Base-by-base conservation (phyloP, 78 protist genomes). In the Parvularia atlantis region DNA sequence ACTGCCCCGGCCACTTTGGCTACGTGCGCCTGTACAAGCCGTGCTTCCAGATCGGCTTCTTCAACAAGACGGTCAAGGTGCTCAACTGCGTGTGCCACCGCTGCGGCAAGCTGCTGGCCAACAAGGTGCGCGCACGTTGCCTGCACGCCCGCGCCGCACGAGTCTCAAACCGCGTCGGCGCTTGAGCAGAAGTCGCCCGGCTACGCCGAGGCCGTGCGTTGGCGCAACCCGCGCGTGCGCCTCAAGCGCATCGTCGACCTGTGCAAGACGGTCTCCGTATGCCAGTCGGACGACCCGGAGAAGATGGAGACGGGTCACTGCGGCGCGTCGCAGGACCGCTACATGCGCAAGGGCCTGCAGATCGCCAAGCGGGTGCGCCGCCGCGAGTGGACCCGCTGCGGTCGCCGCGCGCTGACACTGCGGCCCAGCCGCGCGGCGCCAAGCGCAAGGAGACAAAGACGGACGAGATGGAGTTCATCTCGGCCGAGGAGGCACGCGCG, bases 1-100 rank as follows among this genome's bases (percentile, higher is more conserved):
- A 89, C 30, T 97, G 99, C 77, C 97, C 98, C 1, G 99, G 99
- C 14, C 99, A 98, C 76, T 94, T 96, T 37, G 99, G 99, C 20
- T 36, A 92, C 82, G 41, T 98, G 22, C 85, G 80, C 28, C 92
- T 98, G 2, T 90, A 78, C 5, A 66, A 72, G 58, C 98, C 98
- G 0, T 90, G 96, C 62, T 92, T 69, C 78, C 95, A 96, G 71
- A 30, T 84, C 46, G 93, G 95, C 40, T 87, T 93, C 56, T 2
- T 96, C 19, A 43, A 65, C 22, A 63, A 52, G n/a, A 62, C 89
- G 16, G 28, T 76, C 28, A 78, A 88, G 60, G 36, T 89, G 13
- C 70, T 96, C 30, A 61, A 75, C 33, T 88, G 96, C 53, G 97
- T 95, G 44, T 96, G 99, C 80, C 62, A 20, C 58, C 58, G 65